phyloP scores from a whole-genome alignment of 495 filamentous ascomycete species.

The Rhizodiscina lignyota region DNA sequence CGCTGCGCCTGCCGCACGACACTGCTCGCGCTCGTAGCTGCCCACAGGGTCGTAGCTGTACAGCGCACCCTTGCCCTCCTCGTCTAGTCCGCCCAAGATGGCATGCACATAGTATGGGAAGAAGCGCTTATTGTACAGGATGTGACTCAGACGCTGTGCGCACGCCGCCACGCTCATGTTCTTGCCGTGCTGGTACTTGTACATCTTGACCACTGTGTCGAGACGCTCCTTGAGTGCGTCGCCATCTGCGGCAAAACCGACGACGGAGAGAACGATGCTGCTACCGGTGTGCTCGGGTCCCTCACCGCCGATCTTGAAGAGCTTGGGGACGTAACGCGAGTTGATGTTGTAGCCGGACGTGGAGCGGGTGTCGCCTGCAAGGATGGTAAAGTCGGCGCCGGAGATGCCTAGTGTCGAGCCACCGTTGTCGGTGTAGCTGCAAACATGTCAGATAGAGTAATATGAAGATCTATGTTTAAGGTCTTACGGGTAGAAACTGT shows the following conservation, averaged over 20 bases:
- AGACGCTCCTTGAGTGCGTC: constrained; percentile 77
- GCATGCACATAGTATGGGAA: constrained; percentile 95
- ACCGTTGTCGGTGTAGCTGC: constrained; percentile 94
- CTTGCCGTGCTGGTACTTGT: constrained; percentile 87
- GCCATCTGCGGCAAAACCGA: constrained; percentile 90
- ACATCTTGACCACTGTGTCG: constrained; percentile 89
- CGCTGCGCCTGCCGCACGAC: constrained; percentile 87
- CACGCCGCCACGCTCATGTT: constrained; percentile 83
- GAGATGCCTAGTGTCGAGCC: constrained; percentile 92
- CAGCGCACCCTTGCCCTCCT: constrained; percentile 83
- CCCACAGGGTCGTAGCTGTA: constrained; percentile 97
- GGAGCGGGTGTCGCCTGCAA: constrained; percentile 90
- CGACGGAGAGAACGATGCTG: constrained; percentile 76
- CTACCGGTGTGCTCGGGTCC: constrained; percentile 68
- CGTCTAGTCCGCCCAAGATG: constrained; percentile 85
- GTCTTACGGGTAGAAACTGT: constrained; percentile 84
- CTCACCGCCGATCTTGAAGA: constrained; percentile 89
- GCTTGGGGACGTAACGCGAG: constrained; percentile 80
- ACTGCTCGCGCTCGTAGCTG: constrained; percentile 90
- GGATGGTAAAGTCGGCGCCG: constrained; percentile 81
- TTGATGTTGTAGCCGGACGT: constrained; percentile 98
- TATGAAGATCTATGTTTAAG: constrained; percentile 4
- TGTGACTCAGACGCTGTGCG: constrained; percentile 80
- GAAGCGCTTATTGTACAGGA: constrained; percentile 92
- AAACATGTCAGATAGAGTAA: constrained; percentile 8